These are phyloP conservation scores for Penicillium griseofulvum DNA, from an alignment of 2,329 filamentous ascomycete species.

Conservation along the genomic window DNA sequence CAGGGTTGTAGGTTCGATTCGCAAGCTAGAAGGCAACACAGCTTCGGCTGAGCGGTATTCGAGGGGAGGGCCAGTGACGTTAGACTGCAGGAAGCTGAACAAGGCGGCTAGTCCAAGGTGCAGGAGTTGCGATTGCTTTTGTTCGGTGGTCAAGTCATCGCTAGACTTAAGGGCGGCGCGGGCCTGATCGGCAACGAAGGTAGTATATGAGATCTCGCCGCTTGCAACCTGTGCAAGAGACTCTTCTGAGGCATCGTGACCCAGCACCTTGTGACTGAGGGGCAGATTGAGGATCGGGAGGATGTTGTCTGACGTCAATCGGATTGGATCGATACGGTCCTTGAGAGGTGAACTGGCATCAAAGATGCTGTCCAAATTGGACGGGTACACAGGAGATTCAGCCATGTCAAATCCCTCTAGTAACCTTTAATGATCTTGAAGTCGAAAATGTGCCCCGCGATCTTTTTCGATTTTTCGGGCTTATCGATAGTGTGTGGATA, in stretches of 20 bases:
- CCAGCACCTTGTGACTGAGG: slow-evolving; percentile 40
- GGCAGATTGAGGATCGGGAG: slow-evolving; percentile 35
- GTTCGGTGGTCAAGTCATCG: slow-evolving; percentile 24
- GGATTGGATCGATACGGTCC: slow-evolving; percentile 36
- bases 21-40: slow-evolving; percentile 47
- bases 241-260: slow-evolving; percentile 31
- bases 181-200: slow-evolving; percentile 37
- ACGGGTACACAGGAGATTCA: slow-evolving; percentile 23
- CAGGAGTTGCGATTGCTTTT: slow-evolving; percentile 43
- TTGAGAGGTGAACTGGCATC: slow-evolving; percentile 26
- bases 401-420: slow-evolving; percentile 24
- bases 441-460: slow-evolving; percentile 24
- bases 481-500: slow-evolving; percentile 28
- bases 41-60: slow-evolving; percentile 52
- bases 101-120: slow-evolving; percentile 67
- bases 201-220: slow-evolving; percentile 38
- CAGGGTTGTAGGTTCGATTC: slow-evolving; percentile 41
- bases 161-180: slow-evolving; percentile 21
- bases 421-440: slow-evolving; percentile 6
- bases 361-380: slow-evolving; percentile 36
- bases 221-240: slow-evolving; percentile 29
- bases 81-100: slow-evolving; percentile 78
- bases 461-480: slow-evolving; percentile 26
- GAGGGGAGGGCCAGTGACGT: slow-evolving; percentile 84
- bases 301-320: slow-evolving; percentile 33